Conservation (phyloP, 805 yeast genomes). For the Jamesozyma gamospora region DNA sequence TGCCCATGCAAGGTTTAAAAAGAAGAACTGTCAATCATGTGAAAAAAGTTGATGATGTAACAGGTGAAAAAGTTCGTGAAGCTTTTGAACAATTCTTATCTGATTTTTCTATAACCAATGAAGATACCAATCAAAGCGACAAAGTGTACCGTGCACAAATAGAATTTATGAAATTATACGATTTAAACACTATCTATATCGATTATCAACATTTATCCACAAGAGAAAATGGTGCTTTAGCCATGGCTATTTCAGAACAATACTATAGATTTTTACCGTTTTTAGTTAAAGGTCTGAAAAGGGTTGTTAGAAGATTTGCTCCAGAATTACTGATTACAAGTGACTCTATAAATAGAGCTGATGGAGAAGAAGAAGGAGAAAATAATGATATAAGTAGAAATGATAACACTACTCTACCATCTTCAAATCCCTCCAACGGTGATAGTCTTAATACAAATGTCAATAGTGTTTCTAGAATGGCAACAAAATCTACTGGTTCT, state of each 20-base stretch:
- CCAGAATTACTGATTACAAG: slow-evolving; percentile 55
- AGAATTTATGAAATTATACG: slow-evolving; percentile 67
- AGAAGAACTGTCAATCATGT: slow-evolving; percentile 58
- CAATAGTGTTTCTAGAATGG: slow-evolving; percentile 11
- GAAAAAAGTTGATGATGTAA: slow-evolving; percentile 79
- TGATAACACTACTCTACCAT: neutral
- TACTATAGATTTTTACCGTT: slow-evolving; percentile 89
- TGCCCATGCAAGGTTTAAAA: slow-evolving; percentile 28
- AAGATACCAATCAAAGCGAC: slow-evolving; percentile 32
- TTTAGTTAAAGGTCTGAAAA: slow-evolving; percentile 61
- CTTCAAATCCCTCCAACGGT: slow-evolving; percentile 6
- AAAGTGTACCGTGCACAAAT: slow-evolving; percentile 68
- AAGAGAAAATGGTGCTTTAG: slow-evolving; percentile 77
- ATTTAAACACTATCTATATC: slow-evolving; percentile 67
- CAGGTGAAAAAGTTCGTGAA: slow-evolving; percentile 90
- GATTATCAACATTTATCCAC: slow-evolving; percentile 72
- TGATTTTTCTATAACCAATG: slow-evolving; percentile 41
- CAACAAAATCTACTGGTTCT: slow-evolving; percentile 26
- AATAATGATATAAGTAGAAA: slow-evolving; percentile 28
- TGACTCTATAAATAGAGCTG: slow-evolving; percentile 20
- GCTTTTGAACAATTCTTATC: slow-evolving; percentile 78
- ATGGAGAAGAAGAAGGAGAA: slow-evolving; percentile 16
- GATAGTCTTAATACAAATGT: slow-evolving; percentile 5
- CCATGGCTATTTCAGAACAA: slow-evolving; percentile 82
- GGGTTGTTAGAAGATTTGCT: slow-evolving; percentile 61